Evolutionary conservation across 179 eudicot genomes (phyloP).

Genomic region (Vitellaria paradoxa): DNA sequence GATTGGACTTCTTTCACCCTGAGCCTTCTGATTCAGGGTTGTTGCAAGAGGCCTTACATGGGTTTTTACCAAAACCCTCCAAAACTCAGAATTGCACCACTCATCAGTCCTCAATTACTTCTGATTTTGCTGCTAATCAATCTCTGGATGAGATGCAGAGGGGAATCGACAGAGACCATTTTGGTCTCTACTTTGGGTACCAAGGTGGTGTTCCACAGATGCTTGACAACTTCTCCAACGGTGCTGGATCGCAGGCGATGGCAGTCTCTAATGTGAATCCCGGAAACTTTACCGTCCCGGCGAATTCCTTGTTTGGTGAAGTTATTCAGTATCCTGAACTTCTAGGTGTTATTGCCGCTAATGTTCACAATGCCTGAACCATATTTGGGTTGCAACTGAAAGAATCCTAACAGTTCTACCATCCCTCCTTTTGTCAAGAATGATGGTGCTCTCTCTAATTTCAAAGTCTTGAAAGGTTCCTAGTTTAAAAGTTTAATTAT

Average conservation of each 20-base stretch:
- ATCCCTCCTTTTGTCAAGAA: too few relatives aligned
- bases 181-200: constrained; percentile 2
- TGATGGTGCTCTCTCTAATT: neutral
- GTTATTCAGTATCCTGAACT: constrained; percentile 28
- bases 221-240: neutral
- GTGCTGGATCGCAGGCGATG: neutral
- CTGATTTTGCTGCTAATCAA: too few relatives aligned
- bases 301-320: constrained; percentile 16
- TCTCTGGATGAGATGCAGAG: neutral
- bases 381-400: neutral
- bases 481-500: neutral
- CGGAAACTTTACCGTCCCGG: neutral
- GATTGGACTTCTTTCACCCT: constrained; percentile 29
- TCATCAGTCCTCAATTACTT: neutral
- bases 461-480: neutral
- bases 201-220: neutral
- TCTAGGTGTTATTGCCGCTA: constrained; percentile 18
- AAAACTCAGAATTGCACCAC: neutral
- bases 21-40: constrained; percentile 39
- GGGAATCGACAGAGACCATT: neutral
- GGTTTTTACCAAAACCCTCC: constrained; percentile 33
- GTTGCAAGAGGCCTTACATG: constrained; percentile 26
- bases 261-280: neutral
- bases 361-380: constrained; percentile 15
- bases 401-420: too few relatives aligned